Base-by-base conservation (phyloP, 1,284 basidiomycete genomes). In the Puccinia novopanici region DNA sequence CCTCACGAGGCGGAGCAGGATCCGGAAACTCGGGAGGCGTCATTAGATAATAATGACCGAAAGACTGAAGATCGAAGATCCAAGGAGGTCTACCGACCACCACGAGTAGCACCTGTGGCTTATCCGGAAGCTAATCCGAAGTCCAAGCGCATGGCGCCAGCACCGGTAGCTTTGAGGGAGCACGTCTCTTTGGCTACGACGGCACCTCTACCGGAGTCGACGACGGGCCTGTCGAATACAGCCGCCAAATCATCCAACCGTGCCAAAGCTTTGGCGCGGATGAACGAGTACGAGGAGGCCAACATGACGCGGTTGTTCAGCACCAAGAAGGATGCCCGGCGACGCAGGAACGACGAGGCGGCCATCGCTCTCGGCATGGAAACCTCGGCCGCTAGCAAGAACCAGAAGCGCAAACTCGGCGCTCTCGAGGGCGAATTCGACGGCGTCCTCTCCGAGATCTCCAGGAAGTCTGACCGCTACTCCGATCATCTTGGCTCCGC, bases 201-300 rank as follows among this genome's bases (percentile, higher is more conserved):
- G 3, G 70, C 54, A 34, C 75, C 79, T 30, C 55, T 54, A n/a
- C 37, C 50, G n/a, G 76, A 79, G 48, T 70, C 76, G 8, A 79
- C 67, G 3, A 71, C 63, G 19, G 76, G 76, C 0, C 48, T 79
- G 10, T 65, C 61, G 24, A 70, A 50, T 13, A 37, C 76, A 45
- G 65, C 76, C 0, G 37, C 76, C 40, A 54, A 45, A 19, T 52
- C 86, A 59, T 92, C 91, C 1, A 88, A 89, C 27, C 91, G 93
- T 34, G 92, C 92, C 12, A 89, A 90, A 50, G 91, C 93, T 82
- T 88, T 98, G 81, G 90, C 91, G 83, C 90, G 91, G 17, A 91
- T 98, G 87, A 90, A 90, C 75, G 92, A 94, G 82, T 99, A 93
- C 86, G 96, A 99, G 87, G 96, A 98, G 86, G 93, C 94, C 77